Conservation (phyloP, 2,329 filamentous ascomycete genomes). For the Fusarium bactridioides region DNA sequence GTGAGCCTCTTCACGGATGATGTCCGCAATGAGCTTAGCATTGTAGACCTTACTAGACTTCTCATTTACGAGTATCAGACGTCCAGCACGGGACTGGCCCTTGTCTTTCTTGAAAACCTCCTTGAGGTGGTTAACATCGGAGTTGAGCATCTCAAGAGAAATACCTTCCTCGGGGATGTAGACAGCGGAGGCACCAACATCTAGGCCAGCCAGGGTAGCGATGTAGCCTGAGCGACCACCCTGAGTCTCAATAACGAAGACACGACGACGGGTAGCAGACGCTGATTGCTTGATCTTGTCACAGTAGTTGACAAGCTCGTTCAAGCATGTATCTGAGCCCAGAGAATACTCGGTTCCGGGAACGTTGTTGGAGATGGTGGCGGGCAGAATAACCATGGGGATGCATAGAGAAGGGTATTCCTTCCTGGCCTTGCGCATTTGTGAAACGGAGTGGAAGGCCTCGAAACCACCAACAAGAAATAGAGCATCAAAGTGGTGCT, state of each 20-base stretch:
- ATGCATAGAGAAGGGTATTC: constrained; percentile 89
- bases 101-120: constrained; percentile 85
- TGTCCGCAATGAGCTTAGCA: constrained; percentile 92
- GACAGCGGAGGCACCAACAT: constrained; percentile 90
- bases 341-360: constrained; percentile 97
- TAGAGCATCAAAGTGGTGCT: constrained; percentile 88
- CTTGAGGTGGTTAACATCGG: constrained; percentile 89
- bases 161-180: constrained; percentile 98
- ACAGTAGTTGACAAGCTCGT: constrained; percentile 93
- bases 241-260: constrained; percentile 98
- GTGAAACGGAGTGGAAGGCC: constrained; percentile 89
- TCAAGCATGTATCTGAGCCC: constrained; percentile 94
- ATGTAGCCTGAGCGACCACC: constrained; percentile 94
- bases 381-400: constrained; percentile 88
- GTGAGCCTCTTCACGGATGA: constrained; percentile 92
- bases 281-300: constrained; percentile 98
- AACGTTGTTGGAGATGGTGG: constrained; percentile 99
- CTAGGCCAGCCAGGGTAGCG: constrained; percentile 86
- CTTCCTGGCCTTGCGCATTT: constrained; percentile 81
- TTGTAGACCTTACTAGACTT: constrained; percentile 90
- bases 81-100: constrained; percentile 88
- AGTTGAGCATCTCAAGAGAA: constrained; percentile 88
- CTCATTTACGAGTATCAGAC: constrained; percentile 96
- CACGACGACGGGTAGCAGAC: constrained; percentile 88
- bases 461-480: constrained; percentile 96